These are phyloP conservation scores for Tetrapisispora pingtungensis DNA, from an alignment of 805 yeast species.

Conservation along the genomic window DNA sequence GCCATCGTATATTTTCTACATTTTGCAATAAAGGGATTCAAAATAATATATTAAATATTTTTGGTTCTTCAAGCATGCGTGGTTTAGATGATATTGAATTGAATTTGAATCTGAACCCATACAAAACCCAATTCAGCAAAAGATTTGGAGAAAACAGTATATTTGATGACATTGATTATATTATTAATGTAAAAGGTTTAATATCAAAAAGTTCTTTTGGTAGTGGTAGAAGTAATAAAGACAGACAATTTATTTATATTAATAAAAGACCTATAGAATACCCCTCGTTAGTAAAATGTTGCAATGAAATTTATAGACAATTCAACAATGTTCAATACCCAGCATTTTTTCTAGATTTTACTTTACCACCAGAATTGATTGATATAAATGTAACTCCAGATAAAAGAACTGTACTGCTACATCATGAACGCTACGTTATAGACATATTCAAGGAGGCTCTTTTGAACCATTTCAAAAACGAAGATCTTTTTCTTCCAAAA, in stretches of 20 bases:
- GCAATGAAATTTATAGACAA: slow-evolving; percentile 64
- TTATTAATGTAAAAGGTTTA: slow-evolving; percentile 41
- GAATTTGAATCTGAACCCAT: slow-evolving; percentile 29
- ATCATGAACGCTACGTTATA: slow-evolving; percentile 51
- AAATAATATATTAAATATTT: slow-evolving; percentile 56
- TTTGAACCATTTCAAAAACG: slow-evolving; percentile 34
- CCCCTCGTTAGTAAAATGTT: slow-evolving; percentile 42
- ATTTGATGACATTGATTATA: slow-evolving; percentile 21
- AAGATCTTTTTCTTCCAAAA: slow-evolving; percentile 28
- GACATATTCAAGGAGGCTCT: slow-evolving; percentile 48
- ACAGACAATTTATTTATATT: slow-evolving; percentile 65
- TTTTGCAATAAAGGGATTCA: slow-evolving; percentile 39
- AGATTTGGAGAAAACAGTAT: slow-evolving; percentile 10
- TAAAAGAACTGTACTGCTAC: slow-evolving; percentile 62
- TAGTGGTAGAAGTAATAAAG: slow-evolving; percentile 57
- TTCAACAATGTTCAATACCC: slow-evolving; percentile 72
- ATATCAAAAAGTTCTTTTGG: slow-evolving; percentile 77
- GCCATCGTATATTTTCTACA: slow-evolving; percentile 47
- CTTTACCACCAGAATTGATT: slow-evolving; percentile 39
- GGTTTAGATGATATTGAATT: slow-evolving; percentile 47
- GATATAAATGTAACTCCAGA: slow-evolving; percentile 93
- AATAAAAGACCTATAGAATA: slow-evolving; percentile 67
- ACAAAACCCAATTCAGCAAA: slow-evolving; percentile 13
- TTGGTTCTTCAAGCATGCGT: slow-evolving; percentile 55
- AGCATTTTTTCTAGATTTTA: slow-evolving; percentile 50